Evolutionary conservation across 2,329 filamentous ascomycete genomes (phyloP).

Genomic region (Endoconidiophora laricicola): DNA sequence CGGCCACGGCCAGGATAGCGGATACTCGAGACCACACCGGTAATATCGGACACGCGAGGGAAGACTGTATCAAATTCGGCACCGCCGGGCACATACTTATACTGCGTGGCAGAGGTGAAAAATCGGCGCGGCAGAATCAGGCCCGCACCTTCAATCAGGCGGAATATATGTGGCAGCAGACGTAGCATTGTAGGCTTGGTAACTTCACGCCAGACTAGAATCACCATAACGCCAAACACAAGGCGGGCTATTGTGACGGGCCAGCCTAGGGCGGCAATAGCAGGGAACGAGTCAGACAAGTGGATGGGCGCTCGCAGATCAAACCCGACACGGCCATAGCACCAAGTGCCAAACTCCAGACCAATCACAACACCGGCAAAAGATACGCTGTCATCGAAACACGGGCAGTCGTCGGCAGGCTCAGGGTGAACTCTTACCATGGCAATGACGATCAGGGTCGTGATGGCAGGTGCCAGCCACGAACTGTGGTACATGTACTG

Average conservation of each 20-base stretch:
- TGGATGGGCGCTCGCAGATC: constrained; percentile 42
- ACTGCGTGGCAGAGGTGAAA: constrained; percentile 81
- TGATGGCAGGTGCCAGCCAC: constrained; percentile 46
- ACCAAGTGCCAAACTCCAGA: constrained; percentile 64
- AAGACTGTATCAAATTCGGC: constrained; percentile 68
- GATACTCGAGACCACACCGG: constrained; percentile 64
- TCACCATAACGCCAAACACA: constrained; percentile 60
- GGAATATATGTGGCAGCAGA: constrained; percentile 69
- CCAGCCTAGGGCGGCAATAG: constrained; percentile 50
- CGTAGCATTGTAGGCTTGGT: constrained; percentile 74
- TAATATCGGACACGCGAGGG: constrained; percentile 75
- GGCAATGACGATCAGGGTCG: constrained; percentile 50
- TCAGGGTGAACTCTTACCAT: constrained; percentile 85
- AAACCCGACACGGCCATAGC: constrained; percentile 7
- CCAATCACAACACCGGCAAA: constrained; percentile 87
- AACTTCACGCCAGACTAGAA: constrained; percentile 78
- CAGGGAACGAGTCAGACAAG: constrained; percentile 26
- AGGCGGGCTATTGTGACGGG: constrained; percentile 49
- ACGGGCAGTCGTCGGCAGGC: constrained; percentile 90
- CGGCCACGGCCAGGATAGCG: constrained; percentile 59
- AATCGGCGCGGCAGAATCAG: constrained; percentile 73
- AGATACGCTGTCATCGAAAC: constrained; percentile 88
- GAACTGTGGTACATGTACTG: constrained; percentile 49
- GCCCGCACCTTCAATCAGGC: constrained; percentile 63
- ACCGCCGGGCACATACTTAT: constrained; percentile 59